A percentile compares a stretch with the other conserved stretches of the same genome.
Evolutionary conservation across 2,329 filamentous ascomycete genomes (phyloP).

Genomic region (Grosmannia penicillata): DNA sequence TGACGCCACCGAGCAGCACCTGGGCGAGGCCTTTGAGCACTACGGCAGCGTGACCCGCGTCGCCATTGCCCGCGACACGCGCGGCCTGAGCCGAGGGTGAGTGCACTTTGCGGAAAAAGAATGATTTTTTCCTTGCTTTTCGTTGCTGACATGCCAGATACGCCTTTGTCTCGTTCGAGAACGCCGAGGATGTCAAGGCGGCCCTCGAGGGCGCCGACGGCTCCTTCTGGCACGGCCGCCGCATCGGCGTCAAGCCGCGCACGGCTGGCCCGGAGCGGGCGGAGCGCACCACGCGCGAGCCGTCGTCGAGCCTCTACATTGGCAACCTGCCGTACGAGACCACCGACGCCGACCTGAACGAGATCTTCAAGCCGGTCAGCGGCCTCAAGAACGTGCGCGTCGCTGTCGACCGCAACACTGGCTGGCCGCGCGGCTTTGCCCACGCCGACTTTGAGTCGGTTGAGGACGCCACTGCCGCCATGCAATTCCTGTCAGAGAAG

Average conservation of each 20-base stretch:
- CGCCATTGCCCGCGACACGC: conserved; percentile 17
- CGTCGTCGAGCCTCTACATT: conserved; percentile 45
- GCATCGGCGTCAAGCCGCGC: conserved; percentile 15
- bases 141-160: conserved; percentile 12
- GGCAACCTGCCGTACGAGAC: conserved; percentile 81
- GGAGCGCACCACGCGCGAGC: conserved; percentile 3
- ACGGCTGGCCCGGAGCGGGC: too few relatives aligned
- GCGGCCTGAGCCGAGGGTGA: conserved; percentile 21
- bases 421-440: conserved; percentile 69
- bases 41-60: conserved; percentile 15
- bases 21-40: conserved; percentile 18
- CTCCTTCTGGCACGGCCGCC: conserved; percentile 23
- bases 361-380: conserved; percentile 54
- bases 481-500: conserved; percentile 38
- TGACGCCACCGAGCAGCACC: conserved; percentile 19
- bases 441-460: conserved; percentile 66
- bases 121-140: not conserved
- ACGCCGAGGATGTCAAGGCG: conserved; percentile 10
- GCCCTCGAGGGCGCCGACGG: conserved; percentile 17
- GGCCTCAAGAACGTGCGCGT: conserved; percentile 66
- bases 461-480: conserved; percentile 47
- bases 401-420: conserved; percentile 67
- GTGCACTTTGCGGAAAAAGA: too few relatives aligned
- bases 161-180: conserved; percentile 18
- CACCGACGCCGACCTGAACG: conserved; percentile 68